Conservation (phyloP, 768 basidiomycete genomes). For the Amanita thiersii region DNA sequence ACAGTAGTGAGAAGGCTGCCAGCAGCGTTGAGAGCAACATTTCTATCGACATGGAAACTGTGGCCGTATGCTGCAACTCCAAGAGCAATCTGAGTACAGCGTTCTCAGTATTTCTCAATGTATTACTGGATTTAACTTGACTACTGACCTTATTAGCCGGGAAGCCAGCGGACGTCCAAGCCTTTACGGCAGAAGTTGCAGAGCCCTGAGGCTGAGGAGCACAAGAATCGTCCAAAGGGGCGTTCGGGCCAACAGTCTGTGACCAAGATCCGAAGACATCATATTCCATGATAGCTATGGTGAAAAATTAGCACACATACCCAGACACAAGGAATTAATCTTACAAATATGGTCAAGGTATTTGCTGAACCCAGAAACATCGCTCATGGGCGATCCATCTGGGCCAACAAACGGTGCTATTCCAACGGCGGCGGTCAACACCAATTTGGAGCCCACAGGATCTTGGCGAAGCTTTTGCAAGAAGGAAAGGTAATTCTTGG, state of each 20-base stretch:
- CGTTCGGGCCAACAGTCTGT: constrained; percentile 66
- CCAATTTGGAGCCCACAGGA: constrained; percentile 42
- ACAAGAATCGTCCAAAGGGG: constrained; percentile 73
- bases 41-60: constrained; percentile 42
- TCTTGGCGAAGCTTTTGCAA: constrained; percentile 57
- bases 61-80: constrained; percentile 81
- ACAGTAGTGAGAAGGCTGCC: constrained; percentile 20
- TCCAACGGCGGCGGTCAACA: constrained; percentile 43
- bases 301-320: not conserved
- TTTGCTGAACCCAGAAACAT: constrained; percentile 66
- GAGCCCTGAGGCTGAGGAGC: constrained; percentile 57
- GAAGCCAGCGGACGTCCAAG: constrained; percentile 74
- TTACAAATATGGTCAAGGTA: constrained; percentile 45
- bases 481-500: constrained; percentile 71
- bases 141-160: constrained; percentile 36
- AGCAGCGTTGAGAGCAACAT: constrained; percentile 26
- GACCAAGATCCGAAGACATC: constrained; percentile 47
- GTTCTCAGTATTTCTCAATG: not conserved
- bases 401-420: constrained; percentile 32
- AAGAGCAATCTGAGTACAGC: constrained; percentile 46
- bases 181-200: constrained; percentile 57
- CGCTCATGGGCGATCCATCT: constrained; percentile 51
- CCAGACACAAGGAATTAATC: constrained; percentile 3
- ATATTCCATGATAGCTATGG: constrained; percentile 53
- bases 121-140: not conserved